Evolutionary conservation across 306 rosid genomes (phyloP), one percentile per base, ranked within the genome.

Genomic region (Coriaria nepalensis): DNA sequence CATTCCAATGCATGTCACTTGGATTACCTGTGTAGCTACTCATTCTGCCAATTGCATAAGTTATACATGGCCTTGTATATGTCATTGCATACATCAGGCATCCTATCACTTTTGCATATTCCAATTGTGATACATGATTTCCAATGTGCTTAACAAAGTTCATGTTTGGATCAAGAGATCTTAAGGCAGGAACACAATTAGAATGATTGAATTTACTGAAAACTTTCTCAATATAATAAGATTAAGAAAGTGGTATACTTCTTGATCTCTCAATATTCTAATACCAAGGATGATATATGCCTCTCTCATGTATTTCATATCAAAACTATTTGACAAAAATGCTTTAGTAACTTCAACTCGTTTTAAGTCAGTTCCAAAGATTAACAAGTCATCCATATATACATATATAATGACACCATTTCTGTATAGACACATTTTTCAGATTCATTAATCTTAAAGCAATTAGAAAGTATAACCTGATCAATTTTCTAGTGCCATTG

Each of bases 21-120:
- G 33, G 37, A 29, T 44, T 50, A 9, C 15, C 42, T 4, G 55
- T 47, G 6, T 8, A 54, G 8, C 49, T 46, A 0, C 10, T 53
- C 37, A 62, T 11, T 35, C 33, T 45, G 2, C 43, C n/a, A n/a
- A 62, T 32, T 3, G 4, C 43, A 53, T 37, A 53, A 5, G 43
- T 6, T 6, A 47, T 63, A 40, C 34, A 12, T 12, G 33, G 55
- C 41, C 45, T 63, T 9, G 38, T 63, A 9, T 38, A 46, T 33
- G 53, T 43, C 11, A 5, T 54, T 9, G 8, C 37, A 47, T 63
- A 41, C 40, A 54, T 47, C 6, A 47, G 4, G 4, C 11, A 5
- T 4, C 50, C 61, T 4, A 57, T 35, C 6, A 10, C 38, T 15
- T 33, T 37, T 3, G 39, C 45, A 57, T 37, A 37, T 2, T 57